Evolutionary conservation across 495 filamentous ascomycete species (phyloP), one percentile per base, ranked within the genome.

Genomic region (Penicillium macrosclerotiorum): DNA sequence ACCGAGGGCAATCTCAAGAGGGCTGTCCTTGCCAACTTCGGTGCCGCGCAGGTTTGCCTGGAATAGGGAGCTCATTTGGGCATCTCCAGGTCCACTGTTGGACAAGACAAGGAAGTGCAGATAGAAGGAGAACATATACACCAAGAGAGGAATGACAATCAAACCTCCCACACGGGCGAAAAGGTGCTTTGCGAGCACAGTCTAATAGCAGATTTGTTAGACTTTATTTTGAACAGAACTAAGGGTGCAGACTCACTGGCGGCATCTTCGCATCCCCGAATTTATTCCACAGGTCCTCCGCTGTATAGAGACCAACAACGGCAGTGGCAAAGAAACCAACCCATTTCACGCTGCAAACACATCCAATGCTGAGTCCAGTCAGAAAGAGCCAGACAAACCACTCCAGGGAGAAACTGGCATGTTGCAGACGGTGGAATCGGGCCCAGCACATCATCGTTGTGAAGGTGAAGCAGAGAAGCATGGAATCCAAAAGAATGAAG

Each of bases 11-110:
- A 98, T 73, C 63, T 98, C 93, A 24, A 98, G 77, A 25, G 93
- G 93, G 51, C 90, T 96, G 61, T 96, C 86, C 55, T 86, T 87
- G 49, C 90, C 90, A 46, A 98, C 90, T 42, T 96, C 87, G 20
- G 90, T 97, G 16, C 94, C 94, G 50, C 75, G 82, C 27, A 98
- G 78, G 54, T 98, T 98, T 17, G 93, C 93, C 59, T 98, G 93
- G 78, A 98, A 98, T 30, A 98, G 81, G 14, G 93, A 98, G 68
- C 91, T 96, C 93, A 98, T 98, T 63, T 98, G 93, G 5, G 93
- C 93, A 72, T 98, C 93, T 34, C 93, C 93, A 1, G 93, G 93
- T 5, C 93, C 93, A 64, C 84, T 93, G 71, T 94, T 95, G 64
- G 92, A 87, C 38, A 98, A 75, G 35, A 98, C 86, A 33, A 86